Conservation (phyloP, 1,139 yeast genomes). For the Pichia sp. region DNA sequence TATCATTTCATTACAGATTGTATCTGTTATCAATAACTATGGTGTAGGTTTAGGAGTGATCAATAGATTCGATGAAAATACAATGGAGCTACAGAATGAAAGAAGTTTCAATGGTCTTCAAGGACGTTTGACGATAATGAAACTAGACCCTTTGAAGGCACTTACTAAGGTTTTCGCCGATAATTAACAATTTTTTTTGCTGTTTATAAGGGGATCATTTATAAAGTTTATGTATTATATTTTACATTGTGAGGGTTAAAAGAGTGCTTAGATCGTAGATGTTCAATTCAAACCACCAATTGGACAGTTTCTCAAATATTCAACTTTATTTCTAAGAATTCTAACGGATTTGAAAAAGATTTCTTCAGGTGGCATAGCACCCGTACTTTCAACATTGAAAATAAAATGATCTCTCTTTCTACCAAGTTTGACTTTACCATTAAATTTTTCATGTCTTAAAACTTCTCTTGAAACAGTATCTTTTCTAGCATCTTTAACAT, state of each 20-base stretch:
- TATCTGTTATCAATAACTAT: conserved; percentile 30
- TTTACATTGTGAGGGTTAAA: too few relatives aligned
- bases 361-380: conserved; percentile 96
- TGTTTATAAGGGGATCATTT: too few relatives aligned
- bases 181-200: conserved; percentile 5
- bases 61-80: conserved; percentile 11
- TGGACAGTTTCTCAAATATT: conserved; percentile 71
- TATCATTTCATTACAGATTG: conserved; percentile 27
- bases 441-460: conserved; percentile 83
- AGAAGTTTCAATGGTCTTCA: conserved; percentile 36
- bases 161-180: too few relatives aligned
- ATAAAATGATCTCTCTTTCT: conserved; percentile 88
- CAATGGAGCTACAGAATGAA: conserved; percentile 10
- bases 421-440: conserved; percentile 84
- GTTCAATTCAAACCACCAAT: conserved; percentile 42
- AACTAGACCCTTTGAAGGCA: conserved; percentile 27
- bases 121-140: conserved; percentile 31
- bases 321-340: conserved; percentile 79
- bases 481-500: conserved; percentile 78
- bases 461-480: conserved; percentile 98
- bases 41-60: conserved; percentile 28
- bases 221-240: too few relatives aligned
- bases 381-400: conserved; percentile 88
- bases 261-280: background rate
- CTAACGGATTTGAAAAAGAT: conserved; percentile 86